Evolutionary conservation across 2,329 filamentous ascomycete species (phyloP).

Genomic region (Pyrenophora teres): DNA sequence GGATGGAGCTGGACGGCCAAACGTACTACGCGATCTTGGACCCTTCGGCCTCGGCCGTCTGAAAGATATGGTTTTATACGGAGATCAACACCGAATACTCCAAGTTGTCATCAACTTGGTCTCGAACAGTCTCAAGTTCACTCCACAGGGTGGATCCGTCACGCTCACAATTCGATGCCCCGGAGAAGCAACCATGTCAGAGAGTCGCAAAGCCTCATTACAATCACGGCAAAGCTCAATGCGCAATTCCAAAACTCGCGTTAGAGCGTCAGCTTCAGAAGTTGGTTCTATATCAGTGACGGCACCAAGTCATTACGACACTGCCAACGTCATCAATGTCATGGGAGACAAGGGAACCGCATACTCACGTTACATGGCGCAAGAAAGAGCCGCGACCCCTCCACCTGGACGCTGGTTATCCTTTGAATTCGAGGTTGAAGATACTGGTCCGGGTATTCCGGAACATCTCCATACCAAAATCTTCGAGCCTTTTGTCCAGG

Average conservation of each 20-base stretch:
- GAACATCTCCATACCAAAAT: conserved; percentile 77
- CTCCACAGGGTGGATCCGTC: conserved; percentile 75
- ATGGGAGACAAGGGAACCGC: conserved; percentile 45
- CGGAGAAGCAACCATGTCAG: conserved; percentile 58
- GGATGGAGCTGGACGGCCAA: conserved; percentile 45
- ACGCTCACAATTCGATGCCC: conserved; percentile 76
- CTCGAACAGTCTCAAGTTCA: conserved; percentile 91
- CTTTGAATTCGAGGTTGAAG: conserved; percentile 88
- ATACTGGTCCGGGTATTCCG: conserved; percentile 85
- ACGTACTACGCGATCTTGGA: conserved; percentile 62
- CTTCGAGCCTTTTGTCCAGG: conserved; percentile 94
- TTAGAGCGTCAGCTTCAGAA: conserved; percentile 40
- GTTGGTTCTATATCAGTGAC: conserved; percentile 35
- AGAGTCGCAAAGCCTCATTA: conserved; percentile 53
- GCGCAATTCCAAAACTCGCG: conserved; percentile 41
- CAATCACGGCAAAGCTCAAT: conserved; percentile 50
- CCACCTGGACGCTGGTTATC: conserved; percentile 69
- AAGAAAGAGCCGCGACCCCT: conserved; percentile 45
- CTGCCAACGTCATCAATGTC: conserved; percentile 53
- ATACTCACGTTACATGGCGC: conserved; percentile 43
- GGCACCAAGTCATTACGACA: conserved; percentile 40
- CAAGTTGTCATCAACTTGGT: conserved; percentile 95
- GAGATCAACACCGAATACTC: conserved; percentile 88
- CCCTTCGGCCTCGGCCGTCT: conserved; percentile 70
- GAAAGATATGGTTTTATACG: conserved; percentile 86